Evolutionary conservation across 345 rosid genomes (phyloP).

Genomic region (Luvunga scandens): DNA sequence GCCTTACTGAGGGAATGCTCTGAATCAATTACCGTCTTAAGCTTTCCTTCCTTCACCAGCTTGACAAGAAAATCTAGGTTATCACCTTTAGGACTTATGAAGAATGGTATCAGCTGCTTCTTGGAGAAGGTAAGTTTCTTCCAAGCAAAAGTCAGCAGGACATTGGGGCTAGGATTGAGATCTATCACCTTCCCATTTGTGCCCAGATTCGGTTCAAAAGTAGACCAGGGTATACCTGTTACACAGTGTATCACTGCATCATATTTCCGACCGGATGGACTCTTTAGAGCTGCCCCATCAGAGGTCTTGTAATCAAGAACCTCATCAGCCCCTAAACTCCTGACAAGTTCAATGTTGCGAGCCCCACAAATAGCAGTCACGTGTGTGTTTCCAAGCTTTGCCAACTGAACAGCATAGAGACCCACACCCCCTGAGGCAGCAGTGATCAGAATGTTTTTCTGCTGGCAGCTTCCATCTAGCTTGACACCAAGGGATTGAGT

Average conservation of each 20-base stretch:
- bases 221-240: slow-evolving; percentile 51
- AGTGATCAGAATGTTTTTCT: slow-evolving; percentile 58
- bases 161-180: slow-evolving; percentile 39
- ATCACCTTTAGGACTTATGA: slow-evolving; percentile 36
- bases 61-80: slow-evolving; percentile 48
- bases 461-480: slow-evolving; percentile 55
- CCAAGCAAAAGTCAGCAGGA: slow-evolving; percentile 42
- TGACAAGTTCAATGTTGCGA: slow-evolving; percentile 62
- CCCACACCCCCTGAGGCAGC: slow-evolving; percentile 90
- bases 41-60: slow-evolving; percentile 57
- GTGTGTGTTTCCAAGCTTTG: slow-evolving; percentile 67
- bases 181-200: slow-evolving; percentile 63
- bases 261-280: slow-evolving; percentile 71
- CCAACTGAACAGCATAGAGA: slow-evolving; percentile 72
- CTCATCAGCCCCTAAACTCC: slow-evolving; percentile 77
- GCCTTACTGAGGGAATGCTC: slow-evolving; percentile 53
- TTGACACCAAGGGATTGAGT: slow-evolving; percentile 55
- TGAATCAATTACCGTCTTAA: slow-evolving; percentile 65
- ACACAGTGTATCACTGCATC: slow-evolving; percentile 75
- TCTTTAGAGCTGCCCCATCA: slow-evolving; percentile 64
- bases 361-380: slow-evolving; percentile 88
- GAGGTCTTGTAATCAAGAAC: slow-evolving; percentile 78
- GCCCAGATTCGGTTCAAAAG: slow-evolving; percentile 64
- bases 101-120: slow-evolving; percentile 61
- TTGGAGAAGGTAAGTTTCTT: slow-evolving; percentile 62